Base-by-base conservation (phyloP, 345 rosid species). In the Dipteronia sinensis region DNA sequence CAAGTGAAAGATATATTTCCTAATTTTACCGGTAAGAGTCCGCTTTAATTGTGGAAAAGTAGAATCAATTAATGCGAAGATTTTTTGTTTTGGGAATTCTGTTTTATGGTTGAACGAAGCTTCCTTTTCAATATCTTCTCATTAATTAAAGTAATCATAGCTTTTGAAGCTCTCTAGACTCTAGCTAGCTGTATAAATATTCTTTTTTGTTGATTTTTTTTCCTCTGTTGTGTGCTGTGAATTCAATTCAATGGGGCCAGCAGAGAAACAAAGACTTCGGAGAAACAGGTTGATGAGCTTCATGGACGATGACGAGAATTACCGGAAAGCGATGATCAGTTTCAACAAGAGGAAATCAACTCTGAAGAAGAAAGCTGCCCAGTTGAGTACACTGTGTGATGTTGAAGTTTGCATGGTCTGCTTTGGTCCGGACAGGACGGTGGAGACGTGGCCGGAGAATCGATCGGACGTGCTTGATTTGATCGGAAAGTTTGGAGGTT, bases 361-460 rank as follows among this genome's bases (percentile, higher is more conserved):
- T 9, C 42, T 70, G 49, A 51, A 34, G 79, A 80, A 75, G 67
- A 80, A 80, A 55, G 71, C 79, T 4, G 3, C 46, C 7, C 51
- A 80, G 64, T 53, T 80, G 8, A 40, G 53, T 2, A 64, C 59
- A 10, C 27, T 63, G 1, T 75, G 78, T 49, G 72, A 53, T 25
- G 56, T 63, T 19, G 31, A 10, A 2, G 82, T 75, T 40, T 69
- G 76, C 66, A 9, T 75, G 31, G 34, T 69, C 20, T 75, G 67
- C n/a, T 65, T 22, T 15, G 70, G 75, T 12, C 59, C 59, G 0
- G 74, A 68, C 10, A 67, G 62, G n/a, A 34, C 29, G 17, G 67
- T 63, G 49, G 77, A 66, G 7, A 47, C 77, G 8, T 73, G 82
- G 74, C 82, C 82, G 0, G 53, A 68, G 53, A 40, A 67, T 10